phyloP scores from a whole-genome alignment of 1,139 yeast genomes.

The Kodamaea arcana region DNA sequence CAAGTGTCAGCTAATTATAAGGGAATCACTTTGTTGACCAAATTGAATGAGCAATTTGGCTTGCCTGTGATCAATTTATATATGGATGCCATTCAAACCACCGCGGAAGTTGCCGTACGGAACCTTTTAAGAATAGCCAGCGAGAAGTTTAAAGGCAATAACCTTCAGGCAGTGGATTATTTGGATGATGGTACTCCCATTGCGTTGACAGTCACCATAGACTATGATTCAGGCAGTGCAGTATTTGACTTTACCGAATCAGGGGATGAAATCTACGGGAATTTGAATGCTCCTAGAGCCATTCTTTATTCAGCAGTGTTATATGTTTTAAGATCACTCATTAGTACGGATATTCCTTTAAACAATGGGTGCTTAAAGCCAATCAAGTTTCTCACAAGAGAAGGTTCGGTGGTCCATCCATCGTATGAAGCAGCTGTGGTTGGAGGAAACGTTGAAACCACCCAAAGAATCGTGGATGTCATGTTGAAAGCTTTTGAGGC shows the following conservation, averaged over 20 bases:
- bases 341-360: conserved; percentile 74
- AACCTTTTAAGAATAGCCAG: conserved; percentile 34
- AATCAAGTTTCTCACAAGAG: conserved; percentile 60
- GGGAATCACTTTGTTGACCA: conserved; percentile 33
- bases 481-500: conserved; percentile 71
- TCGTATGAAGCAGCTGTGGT: conserved; percentile 78
- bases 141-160: conserved; percentile 32
- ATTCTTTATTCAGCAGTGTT: conserved; percentile 78
- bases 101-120: conserved; percentile 42
- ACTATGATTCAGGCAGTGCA: conserved; percentile 34
- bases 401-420: conserved; percentile 67
- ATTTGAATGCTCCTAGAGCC: conserved; percentile 52
- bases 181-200: conserved; percentile 46
- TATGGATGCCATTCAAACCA: conserved; percentile 41
- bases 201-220: conserved; percentile 30
- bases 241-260: conserved; percentile 39
- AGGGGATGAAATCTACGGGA: conserved; percentile 44
- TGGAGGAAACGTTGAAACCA: conserved; percentile 86
- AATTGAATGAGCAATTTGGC: conserved; percentile 30
- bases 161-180: conserved; percentile 34
- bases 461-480: conserved; percentile 80
- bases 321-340: conserved; percentile 71
- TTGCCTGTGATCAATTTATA: conserved; percentile 35
- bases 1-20: conserved; percentile 43
- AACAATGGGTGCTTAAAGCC: conserved; percentile 84